These are phyloP conservation scores for Lasiodiplodia sp. DNA, from an alignment of 2,329 filamentous ascomycete species.

Conservation along the genomic window DNA sequence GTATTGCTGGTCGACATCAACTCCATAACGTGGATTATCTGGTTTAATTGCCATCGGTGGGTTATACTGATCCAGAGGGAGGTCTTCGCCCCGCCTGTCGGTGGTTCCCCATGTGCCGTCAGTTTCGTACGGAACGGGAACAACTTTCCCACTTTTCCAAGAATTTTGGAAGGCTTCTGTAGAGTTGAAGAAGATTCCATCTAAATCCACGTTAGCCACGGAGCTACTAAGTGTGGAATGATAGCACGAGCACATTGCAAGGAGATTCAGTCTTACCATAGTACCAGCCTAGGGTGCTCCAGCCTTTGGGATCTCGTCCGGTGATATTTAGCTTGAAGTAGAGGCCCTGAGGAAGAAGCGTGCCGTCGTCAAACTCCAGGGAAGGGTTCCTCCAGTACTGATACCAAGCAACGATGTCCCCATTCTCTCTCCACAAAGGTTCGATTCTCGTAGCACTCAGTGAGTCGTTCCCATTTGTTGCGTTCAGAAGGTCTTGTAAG, in stretches of 20 bases:
- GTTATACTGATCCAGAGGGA: conserved; percentile 60
- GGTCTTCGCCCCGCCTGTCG: conserved; percentile 49
- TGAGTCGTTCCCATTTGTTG: conserved; percentile 50
- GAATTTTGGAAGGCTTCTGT: conserved; percentile 57
- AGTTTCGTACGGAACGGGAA: not conserved
- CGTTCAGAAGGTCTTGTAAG: conserved; percentile 41
- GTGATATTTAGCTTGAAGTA: conserved; percentile 56
- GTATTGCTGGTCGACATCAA: conserved; percentile 54
- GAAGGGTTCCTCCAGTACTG: conserved; percentile 52
- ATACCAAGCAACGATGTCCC: conserved; percentile 56
- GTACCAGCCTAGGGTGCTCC: conserved; percentile 61
- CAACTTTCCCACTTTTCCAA: conserved; percentile 41
- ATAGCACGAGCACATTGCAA: not conserved
- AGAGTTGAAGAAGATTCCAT: conserved; percentile 60
- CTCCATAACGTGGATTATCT: conserved; percentile 50
- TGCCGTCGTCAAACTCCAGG: conserved; percentile 51
- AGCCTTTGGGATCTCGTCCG: conserved; percentile 58
- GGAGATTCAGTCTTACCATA: conserved; percentile 45
- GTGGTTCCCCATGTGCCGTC: conserved; percentile 55
- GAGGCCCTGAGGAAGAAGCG: conserved; percentile 56
- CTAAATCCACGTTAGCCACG: not conserved
- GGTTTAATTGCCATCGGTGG: conserved; percentile 59
- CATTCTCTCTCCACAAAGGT: conserved; percentile 48
- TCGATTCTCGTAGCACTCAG: conserved; percentile 50
- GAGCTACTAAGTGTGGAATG: not conserved